Conservation (phyloP, 495 filamentous ascomycete genomes). For the Trichocladium uniseriatum region DNA sequence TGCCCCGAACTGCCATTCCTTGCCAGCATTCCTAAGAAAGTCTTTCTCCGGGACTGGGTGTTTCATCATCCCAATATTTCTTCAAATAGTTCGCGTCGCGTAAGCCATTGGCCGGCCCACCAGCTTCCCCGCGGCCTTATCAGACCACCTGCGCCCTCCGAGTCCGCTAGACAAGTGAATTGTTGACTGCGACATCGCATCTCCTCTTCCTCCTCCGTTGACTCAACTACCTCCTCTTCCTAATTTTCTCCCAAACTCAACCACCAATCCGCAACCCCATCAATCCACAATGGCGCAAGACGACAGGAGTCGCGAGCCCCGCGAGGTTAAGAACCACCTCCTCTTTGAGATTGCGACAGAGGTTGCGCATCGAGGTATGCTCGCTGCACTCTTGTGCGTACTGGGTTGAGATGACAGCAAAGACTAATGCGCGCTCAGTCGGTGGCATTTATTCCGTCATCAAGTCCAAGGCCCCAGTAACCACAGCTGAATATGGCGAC, state of each 20-base stretch:
- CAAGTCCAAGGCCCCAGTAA: conserved; percentile 97
- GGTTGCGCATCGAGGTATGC: conserved; percentile 84
- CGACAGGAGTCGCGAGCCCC: conserved; percentile 27
- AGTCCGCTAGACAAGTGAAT: too few relatives aligned
- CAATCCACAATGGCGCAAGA: conserved; percentile 24
- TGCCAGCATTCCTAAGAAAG: not conserved
- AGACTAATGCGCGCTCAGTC: conserved; percentile 43
- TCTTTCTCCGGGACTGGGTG: not conserved
- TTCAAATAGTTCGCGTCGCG: conserved; percentile 1
- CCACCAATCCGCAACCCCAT: not conserved
- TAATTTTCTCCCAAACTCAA: not conserved
- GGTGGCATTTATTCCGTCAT: conserved; percentile 98
- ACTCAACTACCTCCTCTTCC: not conserved
- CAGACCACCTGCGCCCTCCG: not conserved
- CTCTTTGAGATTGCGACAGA: conserved; percentile 96
- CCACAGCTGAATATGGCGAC: conserved; percentile 96
- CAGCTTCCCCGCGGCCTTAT: not conserved
- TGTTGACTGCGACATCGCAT: not conserved
- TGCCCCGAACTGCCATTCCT: conserved; percentile 6
- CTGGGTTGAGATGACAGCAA: not conserved
- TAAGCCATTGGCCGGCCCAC: not conserved
- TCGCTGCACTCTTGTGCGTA: not conserved
- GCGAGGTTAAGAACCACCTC: conserved; percentile 43
- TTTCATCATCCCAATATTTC: not conserved
- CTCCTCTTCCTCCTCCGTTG: not conserved